Conservation (phyloP, 768 basidiomycete genomes). For the Suillus lakei region DNA sequence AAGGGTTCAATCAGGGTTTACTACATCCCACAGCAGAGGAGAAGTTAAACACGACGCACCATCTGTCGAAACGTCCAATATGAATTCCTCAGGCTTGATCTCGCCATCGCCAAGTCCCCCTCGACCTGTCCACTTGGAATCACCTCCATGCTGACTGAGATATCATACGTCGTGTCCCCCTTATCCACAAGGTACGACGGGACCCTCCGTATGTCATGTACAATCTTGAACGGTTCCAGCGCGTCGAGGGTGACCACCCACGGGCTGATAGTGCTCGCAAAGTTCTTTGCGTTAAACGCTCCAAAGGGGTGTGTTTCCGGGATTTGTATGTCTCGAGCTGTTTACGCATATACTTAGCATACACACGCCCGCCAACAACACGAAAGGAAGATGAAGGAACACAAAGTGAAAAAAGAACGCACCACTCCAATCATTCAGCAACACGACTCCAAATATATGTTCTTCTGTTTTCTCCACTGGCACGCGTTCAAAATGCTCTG, state of each 20-base stretch:
- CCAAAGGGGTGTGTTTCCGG: slow-evolving; percentile 8
- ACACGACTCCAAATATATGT: slow-evolving; percentile 10
- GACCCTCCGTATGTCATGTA: slow-evolving; percentile 7
- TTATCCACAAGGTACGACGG: slow-evolving; percentile 5
- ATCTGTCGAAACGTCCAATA: slow-evolving; percentile 13
- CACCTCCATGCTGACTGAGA: slow-evolving; percentile 2
- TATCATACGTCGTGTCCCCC: slow-evolving; percentile 7
- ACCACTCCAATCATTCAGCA: slow-evolving; percentile 11
- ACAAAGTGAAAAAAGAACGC: not conserved
- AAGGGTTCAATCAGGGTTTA: not conserved
- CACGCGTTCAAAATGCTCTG: slow-evolving; percentile 4
- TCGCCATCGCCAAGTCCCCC: not conserved
- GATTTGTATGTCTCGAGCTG: slow-evolving; percentile 9
- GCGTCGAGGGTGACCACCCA: slow-evolving; percentile 13
- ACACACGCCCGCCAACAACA: not conserved
- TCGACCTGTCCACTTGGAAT: not conserved
- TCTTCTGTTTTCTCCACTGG: slow-evolving; percentile 7
- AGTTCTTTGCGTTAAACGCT: slow-evolving; percentile 12
- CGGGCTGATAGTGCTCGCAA: slow-evolving; percentile 11
- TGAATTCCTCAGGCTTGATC: slow-evolving; percentile 7
- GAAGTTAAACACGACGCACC: not conserved
- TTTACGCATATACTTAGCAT: not conserved
- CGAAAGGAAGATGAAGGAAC: not conserved
- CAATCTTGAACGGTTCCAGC: slow-evolving; percentile 8
- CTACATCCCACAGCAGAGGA: not conserved